A percentile compares a stretch with the other conserved stretches of the same genome.
Conservation (phyloP, 371 early-diverging fungal species). For the Apophysomyces ossiformis region DNA sequence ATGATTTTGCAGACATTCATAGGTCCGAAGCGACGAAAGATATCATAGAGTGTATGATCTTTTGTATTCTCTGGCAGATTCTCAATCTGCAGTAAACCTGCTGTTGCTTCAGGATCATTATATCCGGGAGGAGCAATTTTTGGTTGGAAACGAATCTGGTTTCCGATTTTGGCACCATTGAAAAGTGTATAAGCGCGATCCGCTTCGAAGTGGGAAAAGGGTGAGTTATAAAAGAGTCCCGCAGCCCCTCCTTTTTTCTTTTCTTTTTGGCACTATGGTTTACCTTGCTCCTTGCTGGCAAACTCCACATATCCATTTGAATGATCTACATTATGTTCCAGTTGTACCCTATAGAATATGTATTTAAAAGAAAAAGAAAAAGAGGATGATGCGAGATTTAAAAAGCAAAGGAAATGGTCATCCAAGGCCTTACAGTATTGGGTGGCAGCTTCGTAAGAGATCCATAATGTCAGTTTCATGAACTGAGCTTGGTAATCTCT, state of each 20-base stretch:
- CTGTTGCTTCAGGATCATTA: constrained; percentile 40
- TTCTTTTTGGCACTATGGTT: neutral
- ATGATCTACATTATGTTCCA: neutral
- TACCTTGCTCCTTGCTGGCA: constrained; percentile 17
- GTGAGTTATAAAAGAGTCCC: neutral
- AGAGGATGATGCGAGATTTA: neutral
- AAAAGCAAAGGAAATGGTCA: neutral
- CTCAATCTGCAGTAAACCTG: constrained; percentile 42
- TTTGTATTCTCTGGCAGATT: constrained; percentile 39
- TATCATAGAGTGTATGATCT: constrained; percentile 36
- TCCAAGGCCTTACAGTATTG: constrained; percentile 31
- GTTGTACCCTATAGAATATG: neutral
- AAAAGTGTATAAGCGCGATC: constrained; percentile 47
- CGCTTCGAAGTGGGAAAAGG: constrained; percentile 23
- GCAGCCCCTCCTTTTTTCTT: neutral
- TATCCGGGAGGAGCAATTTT: constrained; percentile 27
- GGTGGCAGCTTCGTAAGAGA: constrained; percentile 31
- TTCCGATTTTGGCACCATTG: constrained; percentile 32
- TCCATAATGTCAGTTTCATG: constrained; percentile 37
- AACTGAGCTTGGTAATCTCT: constrained; percentile 24
- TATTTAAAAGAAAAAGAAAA: neutral
- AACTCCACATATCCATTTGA: constrained; percentile 1
- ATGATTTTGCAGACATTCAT: constrained; percentile 49
- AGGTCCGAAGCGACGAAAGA: constrained; percentile 55
- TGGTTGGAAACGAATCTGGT: constrained; percentile 29